Base-by-base conservation (phyloP, 2,329 filamentous ascomycete species). In the Xylariaceae sp. region DNA sequence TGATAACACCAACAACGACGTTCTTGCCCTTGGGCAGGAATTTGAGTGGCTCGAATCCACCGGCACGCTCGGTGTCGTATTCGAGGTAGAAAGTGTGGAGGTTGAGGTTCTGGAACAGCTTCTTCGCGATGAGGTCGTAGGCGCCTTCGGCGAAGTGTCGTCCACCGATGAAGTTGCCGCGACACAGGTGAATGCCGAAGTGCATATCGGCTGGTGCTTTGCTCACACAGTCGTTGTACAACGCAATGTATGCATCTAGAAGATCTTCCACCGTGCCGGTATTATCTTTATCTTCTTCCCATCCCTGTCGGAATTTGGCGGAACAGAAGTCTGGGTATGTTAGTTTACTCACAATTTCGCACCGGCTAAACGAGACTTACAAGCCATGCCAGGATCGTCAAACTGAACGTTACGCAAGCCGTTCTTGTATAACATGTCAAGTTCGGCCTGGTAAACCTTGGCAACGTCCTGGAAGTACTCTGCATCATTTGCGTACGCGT, bases 111-210 rank as follows among this genome's bases (percentile, higher is more conserved):
- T 78, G 73, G 73, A 87, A 87, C 9, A 87, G 77, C 71, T 83
- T 86, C 66, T 80, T 76, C 18, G 84, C 84, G 52, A 88, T 87
- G 54, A 80, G 74, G 66, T 88, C 84, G 68, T 87, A 87, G 18
- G 79, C 80, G 22, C 84, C 84, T 63, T 86, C 82, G 47, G 82
- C 81, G 62, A 88, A 87, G 70, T 86, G 81, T 28, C 83, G 77
- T 17, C 80, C 81, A 49, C 81, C 80, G 57, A 85, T 82, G 68
- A 87, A 87, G 72, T 87, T 88, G 45, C 79, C 80, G 9, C 79
- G 79, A 77, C 88, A 91, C 47, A 91, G 75, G 66, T 92, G 89
- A 14, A 92, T 84, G 42, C 88, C 88, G 2, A 89, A 79, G 69
- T 90, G 87, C 76, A 91, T 81, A 65, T 91, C 87, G 2, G 75